Base-by-base conservation (phyloP, 805 yeast genomes). In the Metschnikowia cubensis region DNA sequence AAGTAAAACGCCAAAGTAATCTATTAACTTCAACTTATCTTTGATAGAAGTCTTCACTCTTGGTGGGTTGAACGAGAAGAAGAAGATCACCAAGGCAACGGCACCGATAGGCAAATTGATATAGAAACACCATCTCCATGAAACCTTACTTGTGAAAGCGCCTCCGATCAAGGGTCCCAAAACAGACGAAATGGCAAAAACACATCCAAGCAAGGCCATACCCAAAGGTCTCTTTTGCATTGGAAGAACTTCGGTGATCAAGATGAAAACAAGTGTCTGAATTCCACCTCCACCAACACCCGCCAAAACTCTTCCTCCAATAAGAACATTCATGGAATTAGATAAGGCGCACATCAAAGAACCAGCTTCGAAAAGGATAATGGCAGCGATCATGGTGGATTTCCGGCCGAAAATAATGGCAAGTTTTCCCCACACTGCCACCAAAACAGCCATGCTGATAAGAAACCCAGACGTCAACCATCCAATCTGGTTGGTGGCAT, bases 261-360 rank as follows among this genome's bases (percentile, higher is more conserved):
- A 60, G 42, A 69, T 62, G 45, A 63, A 66, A 0, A 58, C 56
- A 48, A 67, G 47, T 1, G 64, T 50, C 51, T 65, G 71, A 32
- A 70, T 62, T 20, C 73, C 71, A 18, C 70, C 70, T 14, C 67
- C 74, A 13, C 75, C 75, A 22, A 69, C 53, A 44, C 74, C 74
- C 2, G 67, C 70, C 37, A 70, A 53, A 3, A 65, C 73, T 57
- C 75, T 57, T 5, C 75, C 75, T 4, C 76, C 75, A 52, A 72
- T 72, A 25, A 72, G 60, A n/a, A 63, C 59, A 52, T 69, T 62
- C 76, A 71, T 71, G 48, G 49, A 53, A 18, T 55, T 57, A 4
- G 75, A 55, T 48, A 71, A 61, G 0, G 75, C 75, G 56, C 73
- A 67, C 62, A 71, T 60, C 38, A 71, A 59, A 6, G 75, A 71